Base-by-base conservation (phyloP, 805 yeast species). In the Candida berthetii region DNA sequence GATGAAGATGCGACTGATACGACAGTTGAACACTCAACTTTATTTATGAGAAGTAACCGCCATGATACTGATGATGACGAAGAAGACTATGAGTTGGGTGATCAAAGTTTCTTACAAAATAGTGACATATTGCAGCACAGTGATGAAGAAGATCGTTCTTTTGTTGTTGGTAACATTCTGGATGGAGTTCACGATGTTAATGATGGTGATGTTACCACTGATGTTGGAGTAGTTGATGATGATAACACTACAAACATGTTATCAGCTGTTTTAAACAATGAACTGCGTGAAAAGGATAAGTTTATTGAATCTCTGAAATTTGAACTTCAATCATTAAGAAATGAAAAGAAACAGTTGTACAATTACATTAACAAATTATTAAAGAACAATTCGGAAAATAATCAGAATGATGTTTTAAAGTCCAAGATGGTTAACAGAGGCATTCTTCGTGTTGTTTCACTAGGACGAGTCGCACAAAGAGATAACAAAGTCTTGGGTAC, bases 291-390 rank as follows among this genome's bases (percentile, higher is more conserved):
- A 17, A 42, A 38, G 17, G 46, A 48, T 2, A 42, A 15, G 13
- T 13, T 16, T 2, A 25, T 53, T 2, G 41, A 42, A 31, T 35
- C 37, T 3, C 38, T 42, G 8, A 35, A 38, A n/a, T 56, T 52
- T 42, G 57, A 54, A 35, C 37, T 52, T 15, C 43, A 31, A 7
- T 43, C 58, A 1, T 40, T 55, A 27, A 46, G 44, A 40, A 53
- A 51, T 13, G 61, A 56, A 31, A 54, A 51, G 29, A 29, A 22
- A 1, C 60, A 56, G 33, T 43, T 56, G 11, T 54, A 55, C 37
- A 41, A 42, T 7, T 56, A 56, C 31, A 47, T 55, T 33, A 54
- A 55, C 43, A 48, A 35, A 22, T 40, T 55, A 14, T 35, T 57
- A 19, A 47, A 41, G 27, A 56, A 56, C 37, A 38, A 27, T 20